Percentiles rank a stretch among this genome's conserved stretches.
phyloP scores from a whole-genome alignment of 2,329 filamentous ascomycete genomes.

The Helicocarpus griseus region DNA sequence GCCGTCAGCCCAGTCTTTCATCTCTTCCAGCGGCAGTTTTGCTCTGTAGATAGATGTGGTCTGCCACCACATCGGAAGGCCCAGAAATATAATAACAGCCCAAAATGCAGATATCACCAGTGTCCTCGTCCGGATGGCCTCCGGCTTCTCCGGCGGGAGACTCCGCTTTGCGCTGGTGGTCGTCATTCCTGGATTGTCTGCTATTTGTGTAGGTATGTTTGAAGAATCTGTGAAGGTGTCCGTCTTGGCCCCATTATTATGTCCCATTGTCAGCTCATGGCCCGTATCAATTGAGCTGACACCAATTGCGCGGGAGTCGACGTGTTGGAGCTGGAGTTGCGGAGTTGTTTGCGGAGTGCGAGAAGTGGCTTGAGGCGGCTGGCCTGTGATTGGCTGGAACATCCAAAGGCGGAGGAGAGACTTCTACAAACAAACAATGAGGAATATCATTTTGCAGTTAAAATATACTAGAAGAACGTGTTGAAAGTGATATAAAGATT shows the following conservation, averaged over 20 bases:
- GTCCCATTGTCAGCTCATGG: conserved; percentile 11
- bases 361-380: conserved; percentile 2
- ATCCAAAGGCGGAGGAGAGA: no score
- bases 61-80: conserved; percentile 89
- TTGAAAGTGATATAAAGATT: no score
- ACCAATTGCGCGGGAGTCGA: background rate
- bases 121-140: conserved; percentile 59
- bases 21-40: conserved; percentile 68
- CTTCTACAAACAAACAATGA: no score
- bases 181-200: conserved; percentile 1
- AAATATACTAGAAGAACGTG: no score
- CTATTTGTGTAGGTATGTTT: background rate
- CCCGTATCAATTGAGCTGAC: background rate
- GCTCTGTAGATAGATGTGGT: conserved; percentile 90
- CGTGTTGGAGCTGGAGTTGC: background rate
- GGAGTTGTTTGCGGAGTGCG: conserved; percentile 1
- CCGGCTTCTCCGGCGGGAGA: conserved; percentile 68
- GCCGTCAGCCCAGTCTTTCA: conserved; percentile 87
- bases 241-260: conserved; percentile 8
- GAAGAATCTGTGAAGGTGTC: conserved; percentile 1
- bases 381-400: background rate
- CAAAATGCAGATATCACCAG: conserved; percentile 82
- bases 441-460: no score
- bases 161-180: conserved; percentile 12
- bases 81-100: conserved; percentile 71